Base-by-base conservation (phyloP, 345 rosid genomes). In the Populus deltoides region DNA sequence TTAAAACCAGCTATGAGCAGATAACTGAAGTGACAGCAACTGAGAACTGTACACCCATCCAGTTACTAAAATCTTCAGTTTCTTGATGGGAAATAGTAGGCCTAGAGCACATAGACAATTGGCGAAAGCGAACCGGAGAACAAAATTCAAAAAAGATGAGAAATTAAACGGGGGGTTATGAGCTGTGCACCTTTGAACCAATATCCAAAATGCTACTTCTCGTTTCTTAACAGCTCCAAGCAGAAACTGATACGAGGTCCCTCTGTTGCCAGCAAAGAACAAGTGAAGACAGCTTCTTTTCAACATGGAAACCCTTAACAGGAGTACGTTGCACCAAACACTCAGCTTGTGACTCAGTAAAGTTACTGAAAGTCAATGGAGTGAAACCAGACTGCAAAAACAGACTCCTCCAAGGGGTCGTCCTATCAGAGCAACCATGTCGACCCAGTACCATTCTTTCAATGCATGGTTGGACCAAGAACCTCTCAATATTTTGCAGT, bases 31-130 rank as follows among this genome's bases (percentile, higher is more conserved):
- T 70, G 70, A 73, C 79, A 75, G 65, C 74, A 78, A 75, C 71
- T 75, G 75, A 72, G 47, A 69, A 20, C 82, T 83, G 78, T 77
- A 78, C 87, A 82, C 69, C 70, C 83, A 83, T 84, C 78, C 78
- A 81, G 79, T 78, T 77, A 82, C 86, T 78, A 79, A 78, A 84
- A 77, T 71, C 78, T 80, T 80, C 74, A 68, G 84, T 78, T 85
- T 80, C 80, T 85, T 81, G 78, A 84, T 77, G 71, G 68, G 78
- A 86, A 81, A 86, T 73, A 80, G 82, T 73, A 81, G 41, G 75
- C 87, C 89, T 84, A 88, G 73, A 49, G 71, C 86, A 77, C 82
- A 85, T 74, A 78, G 81, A 83, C 81, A 85, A 88, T 90, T 87
- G 83, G 89, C 83, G 77, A 81, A 85, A 25, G 78, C 80, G 79